Conservation (phyloP, 2,329 filamentous ascomycete genomes). For the Colletotrichum tropicicola region DNA sequence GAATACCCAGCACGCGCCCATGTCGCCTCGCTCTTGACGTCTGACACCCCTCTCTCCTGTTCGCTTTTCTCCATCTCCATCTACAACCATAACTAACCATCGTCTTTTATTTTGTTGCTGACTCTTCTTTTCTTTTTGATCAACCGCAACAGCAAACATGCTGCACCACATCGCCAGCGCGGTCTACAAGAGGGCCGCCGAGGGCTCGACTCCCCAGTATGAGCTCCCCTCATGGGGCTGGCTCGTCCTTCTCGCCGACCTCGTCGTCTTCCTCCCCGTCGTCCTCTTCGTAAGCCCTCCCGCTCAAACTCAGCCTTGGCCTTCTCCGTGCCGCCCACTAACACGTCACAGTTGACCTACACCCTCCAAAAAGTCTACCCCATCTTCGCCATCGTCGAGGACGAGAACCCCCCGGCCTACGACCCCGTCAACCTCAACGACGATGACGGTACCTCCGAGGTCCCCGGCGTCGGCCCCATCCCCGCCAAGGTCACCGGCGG, state of each 20-base stretch:
- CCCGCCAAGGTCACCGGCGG: conserved; percentile 37
- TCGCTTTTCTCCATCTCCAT: not conserved
- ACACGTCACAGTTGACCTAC: conserved; percentile 54
- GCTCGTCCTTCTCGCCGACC: conserved; percentile 47
- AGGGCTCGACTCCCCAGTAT: conserved; percentile 34
- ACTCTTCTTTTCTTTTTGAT: not conserved
- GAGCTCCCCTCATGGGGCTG: conserved; percentile 51
- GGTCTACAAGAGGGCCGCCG: conserved; percentile 45
- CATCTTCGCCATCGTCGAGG: conserved; percentile 66
- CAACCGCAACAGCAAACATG: not conserved
- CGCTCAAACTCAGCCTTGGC: no score
- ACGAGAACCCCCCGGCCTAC: conserved; percentile 65
- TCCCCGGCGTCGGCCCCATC: conserved; percentile 34
- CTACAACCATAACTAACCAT: not conserved
- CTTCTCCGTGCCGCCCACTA: not conserved
- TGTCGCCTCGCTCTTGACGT: not conserved
- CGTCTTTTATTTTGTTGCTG: not conserved
- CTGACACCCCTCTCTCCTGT: not conserved
- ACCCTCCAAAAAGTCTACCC: conserved; percentile 60
- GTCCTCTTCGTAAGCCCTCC: conserved; percentile 49
- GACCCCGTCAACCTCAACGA: conserved; percentile 57
- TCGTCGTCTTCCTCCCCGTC: conserved; percentile 55
- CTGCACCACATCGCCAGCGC: conserved; percentile 11
- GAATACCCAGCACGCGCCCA: conserved; percentile 2
- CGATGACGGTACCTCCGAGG: conserved; percentile 44